phyloP scores from a whole-genome alignment of 495 filamentous ascomycete species.

The Lophiostoma macrostomum region DNA sequence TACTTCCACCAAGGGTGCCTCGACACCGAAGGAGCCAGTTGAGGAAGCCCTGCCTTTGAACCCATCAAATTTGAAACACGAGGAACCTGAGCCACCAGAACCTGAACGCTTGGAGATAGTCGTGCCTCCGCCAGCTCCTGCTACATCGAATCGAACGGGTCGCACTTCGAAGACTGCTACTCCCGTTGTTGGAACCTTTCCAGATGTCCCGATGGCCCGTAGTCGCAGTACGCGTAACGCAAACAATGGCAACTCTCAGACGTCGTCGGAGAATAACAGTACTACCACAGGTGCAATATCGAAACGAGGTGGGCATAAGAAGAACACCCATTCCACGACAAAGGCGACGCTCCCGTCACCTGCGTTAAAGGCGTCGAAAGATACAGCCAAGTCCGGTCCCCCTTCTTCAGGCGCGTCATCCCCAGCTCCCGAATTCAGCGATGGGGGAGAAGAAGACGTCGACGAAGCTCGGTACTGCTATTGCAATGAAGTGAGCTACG shows the following conservation, averaged over 20 bases:
- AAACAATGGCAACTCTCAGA: conserved; percentile 27
- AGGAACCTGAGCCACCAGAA: conserved; percentile 26
- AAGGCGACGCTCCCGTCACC: conserved; percentile 13
- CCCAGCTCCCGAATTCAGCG: conserved; percentile 22
- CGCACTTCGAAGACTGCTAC: conserved; percentile 36
- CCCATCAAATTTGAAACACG: conserved; percentile 28
- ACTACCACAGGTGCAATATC: conserved; percentile 20
- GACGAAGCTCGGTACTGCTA: conserved; percentile 89
- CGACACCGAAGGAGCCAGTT: conserved; percentile 36
- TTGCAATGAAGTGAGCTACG: conserved; percentile 89
- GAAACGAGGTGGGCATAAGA: conserved; percentile 28
- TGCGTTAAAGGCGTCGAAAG: conserved; percentile 6
- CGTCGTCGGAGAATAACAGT: conserved; percentile 29
- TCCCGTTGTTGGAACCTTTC: conserved; percentile 31
- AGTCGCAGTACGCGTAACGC: conserved; percentile 30
- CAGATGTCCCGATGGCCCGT: conserved; percentile 29
- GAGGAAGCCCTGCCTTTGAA: conserved; percentile 19
- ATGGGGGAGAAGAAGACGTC: conserved; percentile 58
- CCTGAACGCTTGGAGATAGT: conserved; percentile 21
- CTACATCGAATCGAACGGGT: conserved; percentile 26
- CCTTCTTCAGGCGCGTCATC: conserved; percentile 15
- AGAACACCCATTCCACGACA: conserved; percentile 13
- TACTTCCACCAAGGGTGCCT: conserved; percentile 9
- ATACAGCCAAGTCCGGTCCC: conserved; percentile 10
- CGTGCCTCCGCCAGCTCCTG: conserved; percentile 15